phyloP scores from a whole-genome alignment of 2,329 filamentous ascomycete species.

The Alternaria gaisen region DNA sequence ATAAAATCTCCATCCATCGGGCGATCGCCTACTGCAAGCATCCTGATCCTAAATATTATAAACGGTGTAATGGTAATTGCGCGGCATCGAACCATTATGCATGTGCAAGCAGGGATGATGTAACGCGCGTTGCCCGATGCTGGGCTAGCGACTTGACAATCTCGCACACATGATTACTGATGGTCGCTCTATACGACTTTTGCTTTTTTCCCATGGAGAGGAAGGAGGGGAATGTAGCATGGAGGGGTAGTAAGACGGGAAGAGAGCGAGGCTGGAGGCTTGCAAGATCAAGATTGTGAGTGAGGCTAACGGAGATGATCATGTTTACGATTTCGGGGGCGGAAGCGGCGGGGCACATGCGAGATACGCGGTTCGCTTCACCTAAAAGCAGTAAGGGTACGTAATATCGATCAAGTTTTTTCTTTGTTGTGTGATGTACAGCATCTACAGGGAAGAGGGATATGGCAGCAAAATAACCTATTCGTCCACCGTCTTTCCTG shows the following conservation, averaged over 20 bases:
- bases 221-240: not conserved
- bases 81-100: slow-evolving; percentile 9
- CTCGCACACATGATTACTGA: not conserved
- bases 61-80: not conserved
- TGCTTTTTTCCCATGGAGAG: not conserved
- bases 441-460: not conserved
- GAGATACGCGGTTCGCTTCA: slow-evolving; percentile 2
- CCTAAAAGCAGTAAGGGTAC: not conserved
- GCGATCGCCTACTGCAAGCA: slow-evolving; percentile 10
- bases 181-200: not conserved
- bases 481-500: slow-evolving; percentile 11
- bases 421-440: not conserved
- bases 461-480: not conserved
- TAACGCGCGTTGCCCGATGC: not conserved
- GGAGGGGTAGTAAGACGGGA: not conserved
- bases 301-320: not conserved
- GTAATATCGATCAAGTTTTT: not conserved
- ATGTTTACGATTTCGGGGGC: slow-evolving; percentile 1
- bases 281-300: not conserved
- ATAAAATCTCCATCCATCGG: slow-evolving; percentile 2
- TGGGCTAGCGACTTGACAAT: not conserved
- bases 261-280: not conserved
- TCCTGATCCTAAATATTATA: not conserved
- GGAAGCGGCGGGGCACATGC: slow-evolving; percentile 1
- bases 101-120: slow-evolving; percentile 4